phyloP scores from a whole-genome alignment of 495 filamentous ascomycete genomes.

The Pseudoneurospora amorphoporcata region DNA sequence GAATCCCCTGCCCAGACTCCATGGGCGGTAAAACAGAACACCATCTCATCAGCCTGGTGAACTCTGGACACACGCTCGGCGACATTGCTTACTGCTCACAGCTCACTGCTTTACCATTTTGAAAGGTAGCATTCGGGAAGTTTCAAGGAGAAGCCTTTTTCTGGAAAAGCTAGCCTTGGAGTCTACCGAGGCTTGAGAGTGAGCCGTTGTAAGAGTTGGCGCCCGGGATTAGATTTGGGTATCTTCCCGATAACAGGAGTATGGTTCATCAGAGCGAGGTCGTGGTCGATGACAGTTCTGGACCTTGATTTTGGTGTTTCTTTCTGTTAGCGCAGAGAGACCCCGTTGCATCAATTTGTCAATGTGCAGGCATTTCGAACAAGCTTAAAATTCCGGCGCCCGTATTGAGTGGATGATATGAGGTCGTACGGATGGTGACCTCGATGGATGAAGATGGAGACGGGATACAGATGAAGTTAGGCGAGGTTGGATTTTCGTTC shows the following conservation, averaged over 20 bases:
- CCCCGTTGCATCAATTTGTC: background rate
- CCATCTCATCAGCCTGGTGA: background rate
- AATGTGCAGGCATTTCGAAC: background rate
- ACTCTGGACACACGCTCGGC: background rate
- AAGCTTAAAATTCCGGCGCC: background rate
- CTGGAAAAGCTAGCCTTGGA: background rate
- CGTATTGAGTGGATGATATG: background rate
- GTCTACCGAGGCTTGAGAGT: background rate
- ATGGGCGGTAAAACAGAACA: background rate
- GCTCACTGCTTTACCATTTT: background rate
- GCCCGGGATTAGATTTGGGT: background rate
- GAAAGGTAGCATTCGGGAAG: background rate
- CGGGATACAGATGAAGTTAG: background rate
- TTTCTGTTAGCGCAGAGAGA: background rate
- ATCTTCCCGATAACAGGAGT: background rate
- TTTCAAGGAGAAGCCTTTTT: background rate
- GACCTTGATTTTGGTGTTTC: background rate
- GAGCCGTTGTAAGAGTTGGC: background rate
- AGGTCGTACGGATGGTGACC: background rate
- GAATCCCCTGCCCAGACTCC: constrained; percentile 4
- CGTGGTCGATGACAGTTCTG: background rate
- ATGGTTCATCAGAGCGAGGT: background rate
- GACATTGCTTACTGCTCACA: background rate
- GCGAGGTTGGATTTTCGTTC: constrained; percentile 3
- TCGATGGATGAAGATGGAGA: background rate